Evolutionary conservation across 2,329 filamentous ascomycete genomes (phyloP).

Genomic region (Aphanocladium album): DNA sequence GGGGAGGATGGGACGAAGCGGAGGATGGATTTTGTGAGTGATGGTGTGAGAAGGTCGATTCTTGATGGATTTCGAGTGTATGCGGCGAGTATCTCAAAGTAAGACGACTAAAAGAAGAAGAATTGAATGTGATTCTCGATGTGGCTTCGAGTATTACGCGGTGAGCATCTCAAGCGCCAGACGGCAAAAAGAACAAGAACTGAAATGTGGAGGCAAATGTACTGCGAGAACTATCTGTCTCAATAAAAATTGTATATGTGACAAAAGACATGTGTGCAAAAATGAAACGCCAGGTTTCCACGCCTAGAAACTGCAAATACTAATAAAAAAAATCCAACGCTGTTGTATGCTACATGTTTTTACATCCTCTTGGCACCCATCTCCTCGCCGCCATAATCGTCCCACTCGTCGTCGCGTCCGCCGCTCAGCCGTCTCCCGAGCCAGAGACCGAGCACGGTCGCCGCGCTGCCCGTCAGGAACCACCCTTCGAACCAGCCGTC

Average conservation of each 20-base stretch:
- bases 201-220: too few relatives aligned
- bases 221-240: too few relatives aligned
- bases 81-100: not conserved
- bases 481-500: constrained; percentile 84
- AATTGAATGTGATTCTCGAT: too few relatives aligned
- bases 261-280: not conserved
- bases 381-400: constrained; percentile 60
- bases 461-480: constrained; percentile 65
- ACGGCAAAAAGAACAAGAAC: too few relatives aligned
- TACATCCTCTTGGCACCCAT: constrained; percentile 62
- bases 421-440: constrained; percentile 58
- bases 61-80: constrained; percentile 29
- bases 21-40: constrained; percentile 28
- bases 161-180: too few relatives aligned
- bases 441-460: constrained; percentile 69
- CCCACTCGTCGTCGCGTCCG: constrained; percentile 49
- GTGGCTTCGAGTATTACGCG: too few relatives aligned
- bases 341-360: constrained; percentile 1
- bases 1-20: constrained; percentile 19
- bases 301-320: not conserved
- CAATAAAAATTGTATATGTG: constrained; percentile 5
- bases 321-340: constrained; percentile 16
- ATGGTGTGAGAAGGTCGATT: constrained; percentile 25
- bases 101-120: too few relatives aligned
- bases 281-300: not conserved